Base-by-base conservation (phyloP, 805 yeast genomes). In the Wickerhamiella shivajii region DNA sequence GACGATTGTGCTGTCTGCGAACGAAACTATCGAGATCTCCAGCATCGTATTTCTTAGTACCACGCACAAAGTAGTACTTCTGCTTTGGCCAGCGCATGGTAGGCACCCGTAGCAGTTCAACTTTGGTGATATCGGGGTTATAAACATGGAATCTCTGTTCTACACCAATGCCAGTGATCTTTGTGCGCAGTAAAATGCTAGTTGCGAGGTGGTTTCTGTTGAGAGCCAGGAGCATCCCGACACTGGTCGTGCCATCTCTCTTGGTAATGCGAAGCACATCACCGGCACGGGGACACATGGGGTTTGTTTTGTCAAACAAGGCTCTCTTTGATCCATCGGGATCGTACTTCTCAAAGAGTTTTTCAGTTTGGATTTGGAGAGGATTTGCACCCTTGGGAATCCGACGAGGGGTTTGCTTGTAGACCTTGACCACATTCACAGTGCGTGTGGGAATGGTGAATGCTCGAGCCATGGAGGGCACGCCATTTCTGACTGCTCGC, bases 61-160 rank as follows among this genome's bases (percentile, higher is more conserved):
- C 77, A 61, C 95, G 77, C 51, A 90, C 77, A 59, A 81, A 90
- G 66, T 77, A 85, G 47, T 83, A 87, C 64, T 81, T 87, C 59
- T 73, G 71, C 69, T 93, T 73, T 41, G 67, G 64, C 63, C 77
- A 71, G 56, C 81, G 74, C 50, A 67, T 69, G 42, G 50, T 45
- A 16, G 93, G 87, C 56, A 75, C 75, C 56, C 78, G 68, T 41
- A 87, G 56, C 24, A 84, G 55, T 56, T 85, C 96, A 34, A 87
- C 64, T 55, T 76, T 70, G 41, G 73, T 69, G 36, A 90, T 66
- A 35, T 71, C 63, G 6, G 96, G 95, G 41, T 77, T 77, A 61
- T 66, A 87, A 17, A 87, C 57, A 18, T 87, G 85, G 30, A 84
- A 70, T 41, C 87, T 65, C 41, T 76, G 60, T 50, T 87, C 97